Base-by-base conservation (phyloP, 129 eudicot species). In the Escallonia rubra region DNA sequence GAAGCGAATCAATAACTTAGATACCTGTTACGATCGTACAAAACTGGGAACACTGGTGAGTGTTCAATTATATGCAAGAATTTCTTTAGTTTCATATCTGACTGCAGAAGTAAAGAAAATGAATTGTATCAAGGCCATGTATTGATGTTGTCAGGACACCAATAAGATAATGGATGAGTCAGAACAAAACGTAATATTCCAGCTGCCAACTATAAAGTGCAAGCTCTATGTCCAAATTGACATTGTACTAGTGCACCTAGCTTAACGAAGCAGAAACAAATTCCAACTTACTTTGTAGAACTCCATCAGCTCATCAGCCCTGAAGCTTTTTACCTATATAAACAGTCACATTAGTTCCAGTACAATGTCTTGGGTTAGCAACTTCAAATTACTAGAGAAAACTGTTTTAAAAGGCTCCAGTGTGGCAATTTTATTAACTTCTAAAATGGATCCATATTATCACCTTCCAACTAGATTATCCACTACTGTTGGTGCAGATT, bases 51-150 rank as follows among this genome's bases (percentile, higher is more conserved):
- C 44, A 93, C 95, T 62, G 92, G 95, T 16, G 98, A 93, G 15
- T 75, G 72, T 76, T 87, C 96, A 57, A 93, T 89, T 39, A 93
- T 93, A 76, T 86, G 96, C 86, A 93, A 74, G 88, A 71, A 89
- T 65, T 89, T 93, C 84, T 93, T 93, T 87, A 93, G 69, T 69
- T 93, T 93, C 84, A 89, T 5, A 77, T 93, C 98, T 56, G 95
- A 82, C 98, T 93, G 96, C 68, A 51, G 81, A 77, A 70, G 63
- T 15, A 76, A 41, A 55, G 59, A 60, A 73, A 75, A 59, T 42
- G 56, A 61, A n/a, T 54, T n/a, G 14, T 40, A 66, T 41, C 44
- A 66, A 14, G 43, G 13, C 13, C 15, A 44, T 57, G 55, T 52
- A 46, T 5, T 14, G 8, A 6, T 34, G 14, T 15, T 43, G 40